These are phyloP conservation scores for Lojkania enalia DNA, from an alignment of 2,329 filamentous ascomycete species.

Conservation along the genomic window DNA sequence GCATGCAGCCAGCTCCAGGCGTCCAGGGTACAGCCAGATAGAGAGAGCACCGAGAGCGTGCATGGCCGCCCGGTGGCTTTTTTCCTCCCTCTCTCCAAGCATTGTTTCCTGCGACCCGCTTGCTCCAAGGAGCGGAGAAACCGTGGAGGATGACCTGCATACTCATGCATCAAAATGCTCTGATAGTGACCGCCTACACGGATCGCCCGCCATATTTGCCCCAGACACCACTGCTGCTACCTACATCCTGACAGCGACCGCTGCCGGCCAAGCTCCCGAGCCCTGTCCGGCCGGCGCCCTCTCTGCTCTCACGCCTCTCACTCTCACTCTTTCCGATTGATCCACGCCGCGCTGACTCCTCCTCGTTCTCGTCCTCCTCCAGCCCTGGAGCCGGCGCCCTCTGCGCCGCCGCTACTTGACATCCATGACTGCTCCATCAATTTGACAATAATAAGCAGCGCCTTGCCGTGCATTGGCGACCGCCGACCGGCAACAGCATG, in stretches of 20 bases:
- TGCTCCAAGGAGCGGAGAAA: slow-evolving; percentile 7
- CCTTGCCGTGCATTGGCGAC: too few relatives aligned
- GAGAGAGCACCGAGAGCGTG: slow-evolving; percentile 4
- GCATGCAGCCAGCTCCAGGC: not conserved
- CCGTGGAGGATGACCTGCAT: slow-evolving; percentile 29
- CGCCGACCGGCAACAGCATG: too few relatives aligned
- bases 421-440: too few relatives aligned
- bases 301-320: slow-evolving; percentile 2
- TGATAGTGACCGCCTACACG: slow-evolving; percentile 32
- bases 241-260: not conserved
- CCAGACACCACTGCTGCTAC: not conserved
- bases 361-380: not conserved
- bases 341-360: too few relatives aligned
- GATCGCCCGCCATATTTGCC: slow-evolving; percentile 13
- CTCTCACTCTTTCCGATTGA: too few relatives aligned
- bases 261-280: slow-evolving; percentile 4
- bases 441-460: too few relatives aligned
- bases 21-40: not conserved
- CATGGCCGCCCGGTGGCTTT: slow-evolving; percentile 16
- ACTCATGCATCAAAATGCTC: slow-evolving; percentile 14
- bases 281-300: not conserved
- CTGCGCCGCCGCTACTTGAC: not conserved
- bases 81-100: not conserved
- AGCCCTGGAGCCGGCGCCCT: not conserved
- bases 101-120: slow-evolving; percentile 7